phyloP scores from a whole-genome alignment of 2,329 filamentous ascomycete genomes.

The Aspergillus melleus region DNA sequence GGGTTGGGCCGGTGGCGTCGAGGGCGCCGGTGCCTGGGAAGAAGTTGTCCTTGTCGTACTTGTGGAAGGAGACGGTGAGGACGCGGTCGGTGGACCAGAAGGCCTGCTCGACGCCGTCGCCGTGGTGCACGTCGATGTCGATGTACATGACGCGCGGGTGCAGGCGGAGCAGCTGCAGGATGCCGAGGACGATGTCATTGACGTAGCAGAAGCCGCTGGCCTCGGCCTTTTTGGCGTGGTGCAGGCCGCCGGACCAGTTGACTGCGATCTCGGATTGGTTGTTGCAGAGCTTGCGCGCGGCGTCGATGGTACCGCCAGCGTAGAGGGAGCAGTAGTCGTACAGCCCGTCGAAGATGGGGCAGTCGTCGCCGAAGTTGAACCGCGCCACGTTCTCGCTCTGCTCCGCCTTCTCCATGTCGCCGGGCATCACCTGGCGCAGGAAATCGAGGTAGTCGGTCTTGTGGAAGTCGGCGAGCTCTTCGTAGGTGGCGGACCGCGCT shows the following conservation, averaged over 20 bases:
- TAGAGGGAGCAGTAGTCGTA: constrained; percentile 96
- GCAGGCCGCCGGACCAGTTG: constrained; percentile 94
- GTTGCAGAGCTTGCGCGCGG: constrained; percentile 82
- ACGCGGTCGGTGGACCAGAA: constrained; percentile 88
- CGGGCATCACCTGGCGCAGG: constrained; percentile 69
- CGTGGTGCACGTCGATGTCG: constrained; percentile 90
- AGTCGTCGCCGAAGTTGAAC: constrained; percentile 92
- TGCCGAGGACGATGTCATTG: constrained; percentile 95
- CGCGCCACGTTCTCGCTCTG: constrained; percentile 59
- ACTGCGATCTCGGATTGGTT: constrained; percentile 92
- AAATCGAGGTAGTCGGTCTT: constrained; percentile 89
- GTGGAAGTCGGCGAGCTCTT: constrained; percentile 86
- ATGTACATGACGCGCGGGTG: constrained; percentile 89
- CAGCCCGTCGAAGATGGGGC: constrained; percentile 92
- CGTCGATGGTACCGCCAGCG: constrained; percentile 85
- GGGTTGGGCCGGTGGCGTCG: constrained; percentile 79
- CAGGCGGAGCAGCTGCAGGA: constrained; percentile 80
- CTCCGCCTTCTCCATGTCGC: constrained; percentile 65
- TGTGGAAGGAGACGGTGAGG: constrained; percentile 94
- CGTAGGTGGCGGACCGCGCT: constrained; percentile 77
- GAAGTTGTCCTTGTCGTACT: constrained; percentile 82
- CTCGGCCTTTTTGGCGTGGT: constrained; percentile 93
- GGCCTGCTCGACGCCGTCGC: constrained; percentile 86
- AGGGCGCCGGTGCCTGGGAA: constrained; percentile 90
- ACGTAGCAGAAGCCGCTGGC: constrained; percentile 98